Conservation (phyloP, 768 basidiomycete genomes). For the Austroboletus eburneus region DNA sequence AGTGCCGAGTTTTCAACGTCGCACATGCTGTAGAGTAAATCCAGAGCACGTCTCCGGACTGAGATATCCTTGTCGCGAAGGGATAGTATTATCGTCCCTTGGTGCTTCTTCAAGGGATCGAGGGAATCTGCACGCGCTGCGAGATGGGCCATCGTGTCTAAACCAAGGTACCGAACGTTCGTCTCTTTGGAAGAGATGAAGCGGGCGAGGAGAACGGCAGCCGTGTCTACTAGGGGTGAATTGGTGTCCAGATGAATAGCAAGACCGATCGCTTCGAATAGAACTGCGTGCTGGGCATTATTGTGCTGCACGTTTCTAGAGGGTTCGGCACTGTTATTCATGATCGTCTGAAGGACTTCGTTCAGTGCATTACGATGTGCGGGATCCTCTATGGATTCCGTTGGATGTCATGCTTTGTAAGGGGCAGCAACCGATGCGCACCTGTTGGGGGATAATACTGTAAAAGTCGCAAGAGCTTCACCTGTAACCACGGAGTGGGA, state of each 20-base stretch:
- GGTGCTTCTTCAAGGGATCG: conserved; percentile 91
- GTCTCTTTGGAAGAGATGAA: conserved; percentile 99
- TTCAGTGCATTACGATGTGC: conserved; percentile 73
- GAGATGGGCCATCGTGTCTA: conserved; percentile 98
- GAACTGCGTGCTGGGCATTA: conserved; percentile 96
- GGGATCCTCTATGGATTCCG: conserved; percentile 63
- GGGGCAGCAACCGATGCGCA: conserved; percentile 32
- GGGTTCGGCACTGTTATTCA: conserved; percentile 88
- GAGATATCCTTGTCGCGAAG: conserved; percentile 97
- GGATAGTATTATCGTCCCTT: conserved; percentile 90
- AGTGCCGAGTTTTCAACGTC: conserved; percentile 95
- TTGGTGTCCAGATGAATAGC: conserved; percentile 94
- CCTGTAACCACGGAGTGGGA: conserved; percentile 96
- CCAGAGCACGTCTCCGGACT: conserved; percentile 88
- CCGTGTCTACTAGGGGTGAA: conserved; percentile 82
- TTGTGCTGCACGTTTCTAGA: conserved; percentile 96
- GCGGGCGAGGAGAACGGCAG: conserved; percentile 86
- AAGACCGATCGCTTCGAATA: conserved; percentile 96
- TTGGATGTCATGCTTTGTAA: conserved; percentile 5
- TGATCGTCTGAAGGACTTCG: conserved; percentile 81
- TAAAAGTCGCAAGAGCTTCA: conserved; percentile 86
- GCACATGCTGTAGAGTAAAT: conserved; percentile 98
- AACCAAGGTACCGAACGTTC: conserved; percentile 93
- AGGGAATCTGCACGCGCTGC: conserved; percentile 91
- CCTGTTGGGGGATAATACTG: conserved; percentile 97